Base-by-base conservation (phyloP, 148 eudicot species). In the Vaccinium myrtillus region DNA sequence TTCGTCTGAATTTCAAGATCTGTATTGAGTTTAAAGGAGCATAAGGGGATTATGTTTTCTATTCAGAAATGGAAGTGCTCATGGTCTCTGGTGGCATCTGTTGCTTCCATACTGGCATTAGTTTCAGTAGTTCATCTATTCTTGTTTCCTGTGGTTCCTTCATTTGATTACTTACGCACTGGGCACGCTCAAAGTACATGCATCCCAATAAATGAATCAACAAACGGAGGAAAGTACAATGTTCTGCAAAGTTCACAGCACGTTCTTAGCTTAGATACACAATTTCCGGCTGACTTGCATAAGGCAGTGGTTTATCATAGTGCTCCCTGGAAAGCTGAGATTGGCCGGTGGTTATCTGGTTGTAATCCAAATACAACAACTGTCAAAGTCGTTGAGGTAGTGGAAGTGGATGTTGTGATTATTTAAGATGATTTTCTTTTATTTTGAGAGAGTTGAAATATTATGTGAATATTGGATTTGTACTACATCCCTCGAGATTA, bases 311-410 rank as follows among this genome's bases (percentile, higher is more conserved):
- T 91, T 87, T 96, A 92, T 76, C 91, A 87, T 48, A 93, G 92
- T 87, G 97, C 99, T 81, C 97, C 99, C 3, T 96, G 99, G 99
- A 94, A 92, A 86, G 93, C 95, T 73, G 89, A 93, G 85, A 92
- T 94, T 86, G 99, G 99, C 36, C 88, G 90, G 78, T 96, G 98
- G 99, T 87, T 94, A 89, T 92, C 96, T 43, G 95, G 92, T 12
- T 96, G 99, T 84, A 81, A 88, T 91, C 78, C 97, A 46, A 87
- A 85, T 88, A 88, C 80, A 36, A 48, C 84, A 53, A 90, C 85
- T 78, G 88, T 92, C 19, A 91, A 91, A 70, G 82, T 94, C 81
- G 81, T 89, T 81, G 99, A 96, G 99, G 99, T 96, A 90, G 36
- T 80, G 48, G 54, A 43, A 90, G n/a, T 80, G 54, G 65, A 43